Percentiles rank a stretch among this genome's conserved stretches.
Conservation (phyloP, 1,284 basidiomycete species). For the Rhizoctonia solani region DNA sequence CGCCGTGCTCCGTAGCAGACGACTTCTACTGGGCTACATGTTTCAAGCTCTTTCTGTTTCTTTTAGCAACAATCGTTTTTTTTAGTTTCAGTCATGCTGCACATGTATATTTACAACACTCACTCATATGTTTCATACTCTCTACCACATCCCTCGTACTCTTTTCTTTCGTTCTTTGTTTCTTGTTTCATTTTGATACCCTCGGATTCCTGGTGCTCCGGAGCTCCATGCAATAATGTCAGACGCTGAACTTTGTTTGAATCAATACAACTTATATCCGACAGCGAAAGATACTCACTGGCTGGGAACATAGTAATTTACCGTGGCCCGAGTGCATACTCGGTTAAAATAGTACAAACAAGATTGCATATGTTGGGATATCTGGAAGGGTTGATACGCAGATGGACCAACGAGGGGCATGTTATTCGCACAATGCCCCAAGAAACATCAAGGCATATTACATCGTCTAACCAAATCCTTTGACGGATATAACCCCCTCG, state of each 20-base stretch:
- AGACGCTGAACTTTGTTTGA: conserved; percentile 6
- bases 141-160: conserved; percentile 19
- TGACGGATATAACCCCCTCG: no score
- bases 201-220: conserved; percentile 24
- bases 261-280: conserved; percentile 6
- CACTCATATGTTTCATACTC: conserved; percentile 35
- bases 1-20: conserved; percentile 10
- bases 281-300: not conserved
- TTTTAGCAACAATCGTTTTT: conserved; percentile 17
- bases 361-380: no score
- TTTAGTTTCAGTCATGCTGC: conserved; percentile 2
- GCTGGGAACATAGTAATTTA: not conserved
- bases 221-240: conserved; percentile 29
- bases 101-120: conserved; percentile 34
- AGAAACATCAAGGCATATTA: no score
- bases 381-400: no score
- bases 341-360: no score
- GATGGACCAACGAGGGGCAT: no score
- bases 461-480: no score
- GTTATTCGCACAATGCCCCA: no score
- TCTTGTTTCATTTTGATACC: not conserved
- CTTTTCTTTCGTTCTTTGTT: conserved; percentile 6
- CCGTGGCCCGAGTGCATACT: no score
- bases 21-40: not conserved
- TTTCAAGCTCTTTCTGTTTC: not conserved